A percentile compares a stretch with the other conserved stretches of the same genome.
These are phyloP conservation scores for Debaryomyces psychrophilus DNA, from an alignment of 1,139 yeast genomes.

Conservation along the genomic window DNA sequence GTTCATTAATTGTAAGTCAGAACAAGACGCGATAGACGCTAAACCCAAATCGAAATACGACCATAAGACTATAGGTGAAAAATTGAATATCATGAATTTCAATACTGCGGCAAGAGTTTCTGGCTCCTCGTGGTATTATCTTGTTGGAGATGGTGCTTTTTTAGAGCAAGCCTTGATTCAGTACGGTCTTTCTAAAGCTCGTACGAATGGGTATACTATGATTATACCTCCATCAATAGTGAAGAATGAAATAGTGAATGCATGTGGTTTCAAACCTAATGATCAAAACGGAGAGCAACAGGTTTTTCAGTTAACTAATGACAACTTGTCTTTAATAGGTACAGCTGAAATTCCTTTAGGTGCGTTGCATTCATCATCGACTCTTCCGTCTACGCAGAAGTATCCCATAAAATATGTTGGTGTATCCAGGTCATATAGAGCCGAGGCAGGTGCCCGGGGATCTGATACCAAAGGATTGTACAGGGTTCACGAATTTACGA, in stretches of 20 bases:
- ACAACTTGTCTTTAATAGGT: conserved; percentile 73
- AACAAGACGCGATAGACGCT: conserved; percentile 24
- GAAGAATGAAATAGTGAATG: conserved; percentile 71
- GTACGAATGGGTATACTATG: conserved; percentile 66
- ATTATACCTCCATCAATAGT: conserved; percentile 87
- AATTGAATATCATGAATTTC: conserved; percentile 68
- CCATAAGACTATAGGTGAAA: conserved; percentile 69
- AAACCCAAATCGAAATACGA: conserved; percentile 39
- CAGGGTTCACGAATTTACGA: conserved; percentile 97
- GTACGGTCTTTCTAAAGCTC: conserved; percentile 70
- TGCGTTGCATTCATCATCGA: conserved; percentile 52
- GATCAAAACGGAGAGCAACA: conserved; percentile 89
- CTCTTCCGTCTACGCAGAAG: conserved; percentile 25
- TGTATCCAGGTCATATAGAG: conserved; percentile 83
- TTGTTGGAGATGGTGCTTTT: conserved; percentile 83
- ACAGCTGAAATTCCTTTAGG: conserved; percentile 97
- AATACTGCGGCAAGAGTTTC: conserved; percentile 71
- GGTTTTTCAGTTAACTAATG: conserved; percentile 63
- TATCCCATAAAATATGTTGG: conserved; percentile 73
- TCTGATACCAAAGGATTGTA: conserved; percentile 89
- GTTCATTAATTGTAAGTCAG: conserved; percentile 49
- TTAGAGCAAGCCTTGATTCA: conserved; percentile 89
- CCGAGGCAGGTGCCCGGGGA: conserved; percentile 98
- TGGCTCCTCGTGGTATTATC: conserved; percentile 89
- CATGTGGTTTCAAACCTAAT: conserved; percentile 95